Base-by-base conservation (phyloP, 768 basidiomycete species). In the Amanita exitialis region DNA sequence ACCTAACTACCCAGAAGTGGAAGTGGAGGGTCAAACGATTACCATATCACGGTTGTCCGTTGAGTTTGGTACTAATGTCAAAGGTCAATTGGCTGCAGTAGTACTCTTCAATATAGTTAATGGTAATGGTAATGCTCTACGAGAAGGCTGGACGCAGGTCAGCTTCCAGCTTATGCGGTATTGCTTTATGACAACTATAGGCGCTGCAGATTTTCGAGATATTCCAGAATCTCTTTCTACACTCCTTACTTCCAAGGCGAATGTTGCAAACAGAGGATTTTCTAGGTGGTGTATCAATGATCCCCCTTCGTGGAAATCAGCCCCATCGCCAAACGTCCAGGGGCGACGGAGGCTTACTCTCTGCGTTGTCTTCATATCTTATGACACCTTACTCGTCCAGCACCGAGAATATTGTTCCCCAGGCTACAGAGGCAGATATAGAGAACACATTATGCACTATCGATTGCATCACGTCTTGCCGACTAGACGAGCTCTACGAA, bases 211-310 rank as follows among this genome's bases (percentile, higher is more conserved):
- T 99, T 49, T 97, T 99, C 59, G 95, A 98, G 65, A 97, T 98
- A 84, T 94, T 95, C 68, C 87, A 94, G 61, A 96, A 93, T 30
- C 72, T 99, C 20, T 99, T 98, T 69, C 67, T 97, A 42, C 89
- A 98, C 63, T 94, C 94, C 15, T 73, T 98, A 21, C 72, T 99
- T 15, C 96, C 96, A 0, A 80, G 75, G 8, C 76, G 86, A 45
- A 89, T 99, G 86, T 70, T 96, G 9, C 91, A 95, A 64, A 94
- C 96, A 89, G 95, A 96, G 63, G 96, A 98, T 62, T 98, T 99
- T 70, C 77, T 97, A 7, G 92, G 92, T n/a, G 94, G 93, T 13
- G 80, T 84, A 28, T 87, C 90, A 6, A 85, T 83, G 72, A 98
- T 98, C 58, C 95, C 96, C 21, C 74, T 98, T 39, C 82, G 86